Evolutionary conservation across 768 basidiomycete genomes (phyloP).

Genomic region (Boletellus emodensis): DNA sequence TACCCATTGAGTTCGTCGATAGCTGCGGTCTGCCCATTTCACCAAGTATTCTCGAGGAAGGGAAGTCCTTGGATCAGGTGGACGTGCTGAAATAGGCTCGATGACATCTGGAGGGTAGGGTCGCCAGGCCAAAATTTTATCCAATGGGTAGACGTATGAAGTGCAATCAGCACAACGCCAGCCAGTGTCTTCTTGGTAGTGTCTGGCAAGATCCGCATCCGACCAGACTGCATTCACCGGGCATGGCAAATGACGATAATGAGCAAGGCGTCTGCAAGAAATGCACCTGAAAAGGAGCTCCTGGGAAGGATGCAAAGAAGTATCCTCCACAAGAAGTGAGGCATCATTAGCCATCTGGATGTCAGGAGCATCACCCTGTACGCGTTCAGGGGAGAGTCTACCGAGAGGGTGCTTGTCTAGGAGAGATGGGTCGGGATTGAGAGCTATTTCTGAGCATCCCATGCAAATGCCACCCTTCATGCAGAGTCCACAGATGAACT

Average conservation of each 20-base stretch:
- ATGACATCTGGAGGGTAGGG: constrained; percentile 66
- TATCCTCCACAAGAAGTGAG: constrained; percentile 8
- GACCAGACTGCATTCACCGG: constrained; percentile 38
- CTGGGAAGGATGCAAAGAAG: constrained; percentile 16
- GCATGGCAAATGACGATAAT: constrained; percentile 69
- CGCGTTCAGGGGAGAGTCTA: constrained; percentile 6
- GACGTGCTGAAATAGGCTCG: constrained; percentile 44
- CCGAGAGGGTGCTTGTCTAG: constrained; percentile 11
- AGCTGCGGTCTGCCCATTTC: constrained; percentile 82
- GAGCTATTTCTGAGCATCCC: constrained; percentile 58
- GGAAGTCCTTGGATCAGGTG: constrained; percentile 49
- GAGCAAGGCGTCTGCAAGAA: constrained; percentile 77
- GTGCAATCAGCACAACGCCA: constrained; percentile 80
- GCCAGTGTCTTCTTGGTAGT: constrained; percentile 51
- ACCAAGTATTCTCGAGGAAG: constrained; percentile 91
- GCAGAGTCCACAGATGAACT: constrained; percentile 75
- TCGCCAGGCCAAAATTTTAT: constrained; percentile 91
- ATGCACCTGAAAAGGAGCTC: constrained; percentile 78
- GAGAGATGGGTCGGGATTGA: constrained; percentile 41
- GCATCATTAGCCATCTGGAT: constrained; percentile 35
- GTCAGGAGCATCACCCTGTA: constrained; percentile 18
- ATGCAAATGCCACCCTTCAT: constrained; percentile 77
- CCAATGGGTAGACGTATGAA: constrained; percentile 64
- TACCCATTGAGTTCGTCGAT: constrained; percentile 80
- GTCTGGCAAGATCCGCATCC: constrained; percentile 45